Evolutionary conservation across 768 basidiomycete species (phyloP).

Genomic region (Tricholoma furcatifolium): DNA sequence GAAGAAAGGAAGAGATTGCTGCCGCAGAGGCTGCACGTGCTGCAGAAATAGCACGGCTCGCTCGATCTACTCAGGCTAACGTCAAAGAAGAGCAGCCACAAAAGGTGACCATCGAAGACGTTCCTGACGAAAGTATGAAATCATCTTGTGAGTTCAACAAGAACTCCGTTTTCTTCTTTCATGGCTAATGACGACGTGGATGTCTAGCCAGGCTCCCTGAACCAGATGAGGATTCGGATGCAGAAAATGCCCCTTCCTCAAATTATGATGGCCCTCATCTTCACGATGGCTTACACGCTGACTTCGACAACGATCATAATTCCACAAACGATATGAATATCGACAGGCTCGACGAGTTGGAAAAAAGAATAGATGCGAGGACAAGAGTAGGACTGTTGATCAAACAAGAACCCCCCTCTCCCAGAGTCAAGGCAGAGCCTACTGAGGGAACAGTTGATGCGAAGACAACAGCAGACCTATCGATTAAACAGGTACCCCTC

Average conservation of each 20-base stretch:
- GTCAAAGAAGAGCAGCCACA: not conserved
- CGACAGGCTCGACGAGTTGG: slow-evolving; percentile 2
- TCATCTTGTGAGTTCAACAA: not conserved
- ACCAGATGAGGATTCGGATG: not conserved
- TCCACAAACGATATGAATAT: not conserved
- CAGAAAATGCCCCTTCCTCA: no score
- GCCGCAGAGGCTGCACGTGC: slow-evolving; percentile 4
- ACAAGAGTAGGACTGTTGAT: not conserved
- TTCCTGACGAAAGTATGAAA: not conserved
- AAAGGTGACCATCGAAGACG: slow-evolving; percentile 4
- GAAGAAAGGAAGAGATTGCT: not conserved
- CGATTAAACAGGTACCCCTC: no score
- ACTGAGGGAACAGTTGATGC: not conserved
- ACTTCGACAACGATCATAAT: slow-evolving; percentile 1
- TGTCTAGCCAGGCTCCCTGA: no score
- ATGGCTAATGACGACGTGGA: not conserved
- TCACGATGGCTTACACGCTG: not conserved
- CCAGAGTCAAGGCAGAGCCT: no score
- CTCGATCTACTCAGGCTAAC: not conserved
- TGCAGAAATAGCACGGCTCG: slow-evolving; percentile 7
- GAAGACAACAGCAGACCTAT: not conserved
- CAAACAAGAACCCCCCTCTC: no score
- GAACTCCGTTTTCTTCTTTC: not conserved
- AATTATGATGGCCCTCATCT: not conserved
- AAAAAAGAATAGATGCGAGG: not conserved